These are phyloP conservation scores for Exobasidium cylindrosporum DNA, from an alignment of 1,284 basidiomycete genomes.

Conservation along the genomic window DNA sequence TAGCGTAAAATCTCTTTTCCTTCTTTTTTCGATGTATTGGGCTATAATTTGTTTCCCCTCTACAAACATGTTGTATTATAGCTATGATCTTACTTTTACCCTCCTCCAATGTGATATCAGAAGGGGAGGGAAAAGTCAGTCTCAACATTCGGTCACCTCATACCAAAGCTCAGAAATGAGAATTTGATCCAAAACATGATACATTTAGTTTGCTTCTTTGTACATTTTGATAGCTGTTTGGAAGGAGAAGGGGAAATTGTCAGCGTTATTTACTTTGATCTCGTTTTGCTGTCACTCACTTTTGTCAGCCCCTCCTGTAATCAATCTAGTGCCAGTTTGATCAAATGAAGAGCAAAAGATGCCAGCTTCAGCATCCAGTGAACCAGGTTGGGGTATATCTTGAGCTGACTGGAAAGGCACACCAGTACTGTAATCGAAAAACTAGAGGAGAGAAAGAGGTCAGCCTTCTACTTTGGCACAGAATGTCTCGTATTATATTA, in stretches of 20 bases:
- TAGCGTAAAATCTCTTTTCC: no score
- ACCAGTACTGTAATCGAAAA: slow-evolving; percentile 79
- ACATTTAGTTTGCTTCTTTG: slow-evolving; percentile 23
- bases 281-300: slow-evolving; percentile 58
- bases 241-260: background rate
- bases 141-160: no score
- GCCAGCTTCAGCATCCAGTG: slow-evolving; percentile 90
- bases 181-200: no score
- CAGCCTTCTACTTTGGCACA: no score
- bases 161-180: no score
- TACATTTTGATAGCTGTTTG: slow-evolving; percentile 33
- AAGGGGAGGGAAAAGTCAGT: no score
- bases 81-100: no score
- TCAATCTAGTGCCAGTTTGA: slow-evolving; percentile 81
- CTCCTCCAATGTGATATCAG: no score
- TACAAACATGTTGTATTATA: no score
- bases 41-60: no score
- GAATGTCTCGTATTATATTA: background rate
- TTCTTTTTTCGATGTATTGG: no score
- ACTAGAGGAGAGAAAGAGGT: no score
- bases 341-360: slow-evolving; percentile 91
- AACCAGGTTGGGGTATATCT: slow-evolving; percentile 93
- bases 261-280: background rate
- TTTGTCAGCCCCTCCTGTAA: slow-evolving; percentile 97
- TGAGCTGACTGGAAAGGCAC: slow-evolving; percentile 91